These are phyloP conservation scores for Ceratorhiza oryzae-sativae DNA, from an alignment of 1,284 basidiomycete species.

Conservation along the genomic window DNA sequence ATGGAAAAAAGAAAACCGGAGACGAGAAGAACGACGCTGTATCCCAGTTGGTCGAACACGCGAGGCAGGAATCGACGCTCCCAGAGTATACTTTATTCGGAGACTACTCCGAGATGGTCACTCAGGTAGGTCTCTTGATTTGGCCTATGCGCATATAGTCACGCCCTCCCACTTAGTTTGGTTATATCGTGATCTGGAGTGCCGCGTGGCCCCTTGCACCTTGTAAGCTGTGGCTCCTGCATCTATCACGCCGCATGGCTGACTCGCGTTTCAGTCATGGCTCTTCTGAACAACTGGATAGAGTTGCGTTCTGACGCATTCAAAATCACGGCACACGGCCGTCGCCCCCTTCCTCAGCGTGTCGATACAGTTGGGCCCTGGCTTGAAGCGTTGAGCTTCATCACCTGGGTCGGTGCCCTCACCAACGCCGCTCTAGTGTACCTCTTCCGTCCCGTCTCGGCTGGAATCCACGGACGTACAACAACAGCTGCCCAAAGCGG, in stretches of 20 bases:
- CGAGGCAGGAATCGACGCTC: conserved; percentile 78
- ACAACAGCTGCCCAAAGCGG: conserved; percentile 37
- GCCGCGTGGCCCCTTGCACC: conserved; percentile 94
- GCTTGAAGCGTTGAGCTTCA: conserved; percentile 87
- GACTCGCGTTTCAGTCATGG: conserved; percentile 60
- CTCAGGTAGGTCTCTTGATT: conserved; percentile 50
- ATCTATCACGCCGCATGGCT: conserved; percentile 22
- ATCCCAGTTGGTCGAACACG: conserved; percentile 74
- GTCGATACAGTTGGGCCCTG: conserved; percentile 94
- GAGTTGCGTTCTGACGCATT: conserved; percentile 94
- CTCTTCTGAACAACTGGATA: conserved; percentile 85
- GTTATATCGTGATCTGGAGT: conserved; percentile 90
- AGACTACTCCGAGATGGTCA: conserved; percentile 96
- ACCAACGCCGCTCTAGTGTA: conserved; percentile 88
- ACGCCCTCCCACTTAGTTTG: conserved; percentile 63
- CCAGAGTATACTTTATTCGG: conserved; percentile 82
- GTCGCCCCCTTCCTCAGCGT: conserved; percentile 84
- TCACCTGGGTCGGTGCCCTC: conserved; percentile 86
- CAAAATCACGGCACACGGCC: conserved; percentile 88
- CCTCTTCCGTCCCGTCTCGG: conserved; percentile 65
- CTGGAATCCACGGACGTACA: conserved; percentile 24
- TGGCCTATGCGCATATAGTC: conserved; percentile 6
- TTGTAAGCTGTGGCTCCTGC: conserved; percentile 54
- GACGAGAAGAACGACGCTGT: conserved; percentile 62
- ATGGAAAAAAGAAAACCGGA: conserved; percentile 63